Evolutionary conservation across 192 early-diverging fungal species (phyloP).

Genomic region (Coemansia sp.): DNA sequence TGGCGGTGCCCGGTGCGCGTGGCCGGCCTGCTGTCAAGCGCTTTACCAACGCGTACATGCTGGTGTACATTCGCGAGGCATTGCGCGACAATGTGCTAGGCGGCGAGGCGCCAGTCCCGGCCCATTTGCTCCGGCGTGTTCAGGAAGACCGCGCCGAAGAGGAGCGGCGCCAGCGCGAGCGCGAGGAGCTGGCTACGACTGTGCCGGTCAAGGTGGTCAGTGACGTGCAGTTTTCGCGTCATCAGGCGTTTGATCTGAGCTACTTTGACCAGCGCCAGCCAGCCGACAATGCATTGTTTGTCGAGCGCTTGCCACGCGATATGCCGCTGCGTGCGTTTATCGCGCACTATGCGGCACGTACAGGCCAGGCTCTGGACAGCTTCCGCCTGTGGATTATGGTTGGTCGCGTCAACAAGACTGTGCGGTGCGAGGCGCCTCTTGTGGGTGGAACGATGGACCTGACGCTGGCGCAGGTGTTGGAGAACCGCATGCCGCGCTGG

Average conservation of each 20-base stretch:
- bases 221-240: slow-evolving; percentile 64
- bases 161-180: slow-evolving; percentile 66
- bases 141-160: slow-evolving; percentile 61
- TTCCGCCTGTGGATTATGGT: slow-evolving; percentile 86
- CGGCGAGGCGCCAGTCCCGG: slow-evolving; percentile 72
- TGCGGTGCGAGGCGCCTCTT: slow-evolving; percentile 74
- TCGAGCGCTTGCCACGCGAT: slow-evolving; percentile 34
- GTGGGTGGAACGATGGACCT: slow-evolving; percentile 15
- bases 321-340: slow-evolving; percentile 55
- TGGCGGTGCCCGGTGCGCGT: slow-evolving; percentile 48
- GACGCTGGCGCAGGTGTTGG: slow-evolving; percentile 41
- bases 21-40: slow-evolving; percentile 59
- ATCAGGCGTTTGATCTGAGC: slow-evolving; percentile 86
- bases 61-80: slow-evolving; percentile 90
- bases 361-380: slow-evolving; percentile 51
- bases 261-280: slow-evolving; percentile 63
- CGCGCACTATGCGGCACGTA: slow-evolving; percentile 48
- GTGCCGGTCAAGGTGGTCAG: slow-evolving; percentile 58
- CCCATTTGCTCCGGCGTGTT: slow-evolving; percentile 69
- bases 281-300: slow-evolving; percentile 32
- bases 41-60: slow-evolving; percentile 98
- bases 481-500: slow-evolving; percentile 37
- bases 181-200: slow-evolving; percentile 62
- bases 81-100: slow-evolving; percentile 72
- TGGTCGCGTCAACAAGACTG: slow-evolving; percentile 87